Evolutionary conservation across 2,329 filamentous ascomycete genomes (phyloP).

Genomic region (Colletotrichum cuscutae): DNA sequence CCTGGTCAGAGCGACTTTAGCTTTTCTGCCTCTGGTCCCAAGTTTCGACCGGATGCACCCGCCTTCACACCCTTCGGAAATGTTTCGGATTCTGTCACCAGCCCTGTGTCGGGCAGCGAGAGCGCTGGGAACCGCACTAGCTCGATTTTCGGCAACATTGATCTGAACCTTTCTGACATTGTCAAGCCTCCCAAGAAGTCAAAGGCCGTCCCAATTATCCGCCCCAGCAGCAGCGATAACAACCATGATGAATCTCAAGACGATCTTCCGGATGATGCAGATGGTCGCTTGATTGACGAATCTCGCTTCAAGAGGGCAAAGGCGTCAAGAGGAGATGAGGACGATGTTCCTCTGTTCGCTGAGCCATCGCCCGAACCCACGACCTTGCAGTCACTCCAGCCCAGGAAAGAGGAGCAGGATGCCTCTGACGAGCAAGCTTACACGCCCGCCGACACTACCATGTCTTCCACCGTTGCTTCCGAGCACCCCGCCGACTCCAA

Average conservation of each 20-base stretch:
- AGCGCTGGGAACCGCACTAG: conserved; percentile 51
- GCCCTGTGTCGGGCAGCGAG: conserved; percentile 57
- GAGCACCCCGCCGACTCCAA: conserved; percentile 64
- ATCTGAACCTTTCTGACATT: conserved; percentile 69
- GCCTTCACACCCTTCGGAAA: conserved; percentile 74
- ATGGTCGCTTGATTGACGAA: conserved; percentile 70
- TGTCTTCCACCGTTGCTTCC: conserved; percentile 64
- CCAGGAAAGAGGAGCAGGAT: conserved; percentile 22
- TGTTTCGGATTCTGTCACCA: conserved; percentile 59
- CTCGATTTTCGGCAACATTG: conserved; percentile 78
- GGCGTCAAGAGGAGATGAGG: conserved; percentile 71
- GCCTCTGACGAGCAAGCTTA: conserved; percentile 53
- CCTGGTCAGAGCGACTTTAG: conserved; percentile 74
- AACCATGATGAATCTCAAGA: conserved; percentile 45
- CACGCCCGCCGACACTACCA: conserved; percentile 58
- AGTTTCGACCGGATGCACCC: conserved; percentile 81
- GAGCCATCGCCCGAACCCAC: conserved; percentile 50
- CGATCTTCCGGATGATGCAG: conserved; percentile 59
- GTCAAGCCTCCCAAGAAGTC: conserved; percentile 76
- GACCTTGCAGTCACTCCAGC: conserved; percentile 26
- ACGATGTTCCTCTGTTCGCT: conserved; percentile 82
- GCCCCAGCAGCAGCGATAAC: conserved; percentile 64
- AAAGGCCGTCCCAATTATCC: conserved; percentile 86
- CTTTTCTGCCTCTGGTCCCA: conserved; percentile 73
- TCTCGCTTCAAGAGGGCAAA: conserved; percentile 81